Base-by-base conservation (phyloP, 768 basidiomycete species). In the Guyanaporus albipodus region DNA sequence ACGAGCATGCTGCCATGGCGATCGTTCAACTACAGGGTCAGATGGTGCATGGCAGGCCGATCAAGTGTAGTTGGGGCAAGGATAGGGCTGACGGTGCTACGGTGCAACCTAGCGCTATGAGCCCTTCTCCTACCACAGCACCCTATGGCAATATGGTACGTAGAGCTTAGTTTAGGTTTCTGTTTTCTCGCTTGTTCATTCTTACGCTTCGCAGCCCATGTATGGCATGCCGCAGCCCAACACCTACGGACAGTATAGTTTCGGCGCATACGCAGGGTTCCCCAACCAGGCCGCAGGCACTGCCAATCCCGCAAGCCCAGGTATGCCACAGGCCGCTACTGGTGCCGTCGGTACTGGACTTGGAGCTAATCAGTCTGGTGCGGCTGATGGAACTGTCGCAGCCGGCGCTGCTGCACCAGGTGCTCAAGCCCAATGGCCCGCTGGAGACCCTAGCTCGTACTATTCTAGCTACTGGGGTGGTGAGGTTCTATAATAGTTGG, bases 11-110 rank as follows among this genome's bases (percentile, higher is more conserved):
- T 44, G 95, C 96, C 8, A 86, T 92, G 83, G 95, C 95, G 31
- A 99, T 99, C 61, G 87, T 95, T 51, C 92, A 97, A 66, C 74
- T 99, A 42, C 91, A 95, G 67, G 94, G 95, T 44, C 90, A 93
- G 72, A 89, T 92, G 78, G 91, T 99, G 22, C 96, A 99, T 55
- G 95, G 95, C 38, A 73, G 96, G 31, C 92, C 94, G 8, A 91
- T 98, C 76, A 98, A 97, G 71, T 95, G 91, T 69, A 92, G 91
- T 60, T 99, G 96, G 96, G 96, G 96, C 46, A 98, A 97, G 69
- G 95, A 97, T 66, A 79, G 91, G 52, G 85, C 82, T 19, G 85
- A 87, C 63, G 87, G 82, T 27, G 79, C 77, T 21, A 71, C 74
- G 44, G 73, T 78, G 21, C 75, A 78, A 45, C 67, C 70, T 15